These are phyloP conservation scores for Acacia melanoxylon DNA, from an alignment of 306 rosid species.

Conservation along the genomic window DNA sequence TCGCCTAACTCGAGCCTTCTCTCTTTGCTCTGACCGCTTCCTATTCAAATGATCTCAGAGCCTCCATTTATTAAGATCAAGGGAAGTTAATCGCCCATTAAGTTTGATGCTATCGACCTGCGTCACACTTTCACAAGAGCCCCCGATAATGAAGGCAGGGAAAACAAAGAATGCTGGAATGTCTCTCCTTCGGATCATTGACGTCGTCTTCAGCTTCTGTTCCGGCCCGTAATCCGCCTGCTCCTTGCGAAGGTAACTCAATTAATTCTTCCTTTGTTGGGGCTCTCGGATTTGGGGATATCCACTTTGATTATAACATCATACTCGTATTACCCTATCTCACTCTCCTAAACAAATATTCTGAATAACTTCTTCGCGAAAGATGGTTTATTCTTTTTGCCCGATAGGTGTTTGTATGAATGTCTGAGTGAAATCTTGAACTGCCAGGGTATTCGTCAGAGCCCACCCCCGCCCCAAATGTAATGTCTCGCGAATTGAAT, in stretches of 20 bases:
- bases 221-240: conserved; percentile 9
- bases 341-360: not conserved
- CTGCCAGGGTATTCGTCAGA: conserved; percentile 36
- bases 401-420: conserved; percentile 25
- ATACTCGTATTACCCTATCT: not conserved
- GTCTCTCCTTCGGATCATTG: conserved; percentile 36
- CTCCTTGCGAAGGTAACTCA: conserved; percentile 35
- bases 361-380: not conserved
- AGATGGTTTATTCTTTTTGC: not conserved
- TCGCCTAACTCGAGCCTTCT: not conserved
- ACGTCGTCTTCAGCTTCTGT: conserved; percentile 22
- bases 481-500: conserved; percentile 48
- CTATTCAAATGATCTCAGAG: not conserved
- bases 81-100: too few relatives aligned
- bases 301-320: not conserved
- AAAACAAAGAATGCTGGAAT: conserved; percentile 42
- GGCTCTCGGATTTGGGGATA: not conserved
- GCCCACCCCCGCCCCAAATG: conserved; percentile 27
- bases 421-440: conserved; percentile 7
- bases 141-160: not conserved
- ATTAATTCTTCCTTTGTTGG: not conserved
- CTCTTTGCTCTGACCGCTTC: not conserved
- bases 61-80: not conserved
- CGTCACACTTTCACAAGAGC: not conserved
- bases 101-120: too few relatives aligned